Evolutionary conservation across 2,329 filamentous ascomycete genomes (phyloP).

Genomic region (Fonsecaea monophora): DNA sequence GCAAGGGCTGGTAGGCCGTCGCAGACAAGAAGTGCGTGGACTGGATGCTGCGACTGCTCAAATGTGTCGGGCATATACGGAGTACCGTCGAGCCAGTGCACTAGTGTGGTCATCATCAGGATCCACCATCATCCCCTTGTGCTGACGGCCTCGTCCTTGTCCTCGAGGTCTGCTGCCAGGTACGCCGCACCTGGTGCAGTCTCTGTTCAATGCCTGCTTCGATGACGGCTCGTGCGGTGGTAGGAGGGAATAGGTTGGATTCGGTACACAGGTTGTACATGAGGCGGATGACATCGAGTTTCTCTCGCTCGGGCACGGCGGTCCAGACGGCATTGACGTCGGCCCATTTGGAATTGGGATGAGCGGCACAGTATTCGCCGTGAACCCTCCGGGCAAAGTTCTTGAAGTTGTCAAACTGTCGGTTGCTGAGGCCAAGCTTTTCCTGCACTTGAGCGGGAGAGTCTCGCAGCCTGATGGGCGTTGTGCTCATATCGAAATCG

Average conservation of each 20-base stretch:
- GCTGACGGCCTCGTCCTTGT: conserved; percentile 26
- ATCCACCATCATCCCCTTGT: conserved; percentile 25
- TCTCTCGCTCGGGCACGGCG: conserved; percentile 33
- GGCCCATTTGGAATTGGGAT: conserved; percentile 35
- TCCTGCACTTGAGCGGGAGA: conserved; percentile 29
- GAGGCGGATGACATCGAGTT: conserved; percentile 26
- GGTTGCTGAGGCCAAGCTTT: conserved; percentile 32
- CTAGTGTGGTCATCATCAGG: conserved; percentile 15
- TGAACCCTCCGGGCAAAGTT: conserved; percentile 33
- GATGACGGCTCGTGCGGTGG: conserved; percentile 22
- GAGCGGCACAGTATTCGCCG: conserved; percentile 31
- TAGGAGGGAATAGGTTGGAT: conserved; percentile 29
- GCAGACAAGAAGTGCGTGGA: neutral
- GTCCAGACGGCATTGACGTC: conserved; percentile 34
- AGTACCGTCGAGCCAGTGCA: conserved; percentile 5
- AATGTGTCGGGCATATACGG: conserved; percentile 13
- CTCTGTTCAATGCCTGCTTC: conserved; percentile 33
- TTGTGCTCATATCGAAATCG: conserved; percentile 29
- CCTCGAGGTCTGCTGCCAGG: conserved; percentile 35
- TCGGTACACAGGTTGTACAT: conserved; percentile 33
- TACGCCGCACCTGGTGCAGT: conserved; percentile 34
- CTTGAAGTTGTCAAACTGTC: conserved; percentile 36
- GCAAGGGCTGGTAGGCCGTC: conserved; percentile 9
- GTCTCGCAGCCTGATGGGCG: conserved; percentile 36
- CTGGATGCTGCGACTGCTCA: conserved; percentile 14